Evolutionary conservation across 2,329 filamentous ascomycete species (phyloP), one percentile per base, ranked within the genome.

Genomic region (Pseudogymnoascus sp.): DNA sequence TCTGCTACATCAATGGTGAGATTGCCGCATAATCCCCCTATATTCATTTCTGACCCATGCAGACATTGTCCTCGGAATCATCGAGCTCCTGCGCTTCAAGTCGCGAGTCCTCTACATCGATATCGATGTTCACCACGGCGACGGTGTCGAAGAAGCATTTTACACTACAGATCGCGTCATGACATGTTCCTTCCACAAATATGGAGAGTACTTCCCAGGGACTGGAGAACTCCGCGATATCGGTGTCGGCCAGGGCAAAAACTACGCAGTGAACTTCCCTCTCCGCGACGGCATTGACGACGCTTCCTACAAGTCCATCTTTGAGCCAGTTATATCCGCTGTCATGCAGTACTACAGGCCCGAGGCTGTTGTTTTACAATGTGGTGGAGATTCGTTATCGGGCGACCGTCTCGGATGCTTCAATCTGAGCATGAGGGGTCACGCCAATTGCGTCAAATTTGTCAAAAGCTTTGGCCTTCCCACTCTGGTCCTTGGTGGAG

Each of bases 51-150:
- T 40, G 24, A 19, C 79, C 79, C 22, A 84, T 80, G 69, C 78
- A 97, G 85, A 99, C 76, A 98, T 99, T 66, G 95, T 99, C 35
- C 88, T 99, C 40, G 92, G 91, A 33, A 96, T 97, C 69, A 87
- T 98, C 60, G 91, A 98, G 72, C 84, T 99, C 2, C 82, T 99
- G 7, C 90, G 91, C 62, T 88, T 92, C 75, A 91, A 96, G 73
- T 90, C 95, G 72, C 89, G 95, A 63, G 93, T 99, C n/a, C 85
- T 99, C 59, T 99, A 99, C 78, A 91, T 99, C 75, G 92, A 96
- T 72, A 96, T 96, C 66, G 92, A 96, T 72, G 92, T 96, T 14
- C 92, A 96, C 75, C 92, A 96, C 70, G 92, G 92, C 62, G 92
- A 96, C 72, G 92, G 92, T 66, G 92, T 96, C 16, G 92, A 96